phyloP scores from a whole-genome alignment of 1,139 yeast genomes.

The Taphrina betulina region DNA sequence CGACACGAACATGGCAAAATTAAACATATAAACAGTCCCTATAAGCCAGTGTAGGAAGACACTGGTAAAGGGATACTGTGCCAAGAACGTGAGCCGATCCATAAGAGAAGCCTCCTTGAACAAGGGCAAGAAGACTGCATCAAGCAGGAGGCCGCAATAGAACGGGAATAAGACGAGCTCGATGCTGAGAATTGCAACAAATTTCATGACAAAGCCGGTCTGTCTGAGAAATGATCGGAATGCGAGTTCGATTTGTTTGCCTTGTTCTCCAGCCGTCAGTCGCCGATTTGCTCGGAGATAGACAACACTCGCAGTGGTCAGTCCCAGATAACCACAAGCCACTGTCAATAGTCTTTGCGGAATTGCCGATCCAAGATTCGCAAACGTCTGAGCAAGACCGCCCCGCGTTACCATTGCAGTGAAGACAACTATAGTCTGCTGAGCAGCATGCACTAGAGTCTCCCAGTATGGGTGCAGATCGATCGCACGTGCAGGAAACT shows the following conservation, averaged over 20 bases:
- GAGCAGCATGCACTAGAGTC: not conserved
- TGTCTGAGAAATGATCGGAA: slow-evolving; percentile 39
- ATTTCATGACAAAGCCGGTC: slow-evolving; percentile 60
- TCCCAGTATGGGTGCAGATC: not conserved
- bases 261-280: slow-evolving; percentile 28
- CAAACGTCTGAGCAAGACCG: too few species aligned
- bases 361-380: not conserved
- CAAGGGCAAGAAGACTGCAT: slow-evolving; percentile 48
- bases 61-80: slow-evolving; percentile 40
- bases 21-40: slow-evolving; percentile 85
- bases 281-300: slow-evolving; percentile 35
- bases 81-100: slow-evolving; percentile 37
- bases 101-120: slow-evolving; percentile 16
- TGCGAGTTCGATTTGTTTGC: slow-evolving; percentile 36
- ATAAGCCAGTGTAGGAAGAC: slow-evolving; percentile 59
- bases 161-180: slow-evolving; percentile 84
- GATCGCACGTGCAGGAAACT: not conserved
- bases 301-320: slow-evolving; percentile 34
- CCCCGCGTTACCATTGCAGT: not conserved
- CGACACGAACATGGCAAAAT: slow-evolving; percentile 81
- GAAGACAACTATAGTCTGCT: not conserved
- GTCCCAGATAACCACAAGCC: slow-evolving; percentile 36
- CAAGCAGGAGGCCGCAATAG: slow-evolving; percentile 73
- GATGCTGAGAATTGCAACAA: slow-evolving; percentile 67
- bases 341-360: slow-evolving; percentile 36